A percentile compares a stretch with the other conserved stretches of the same genome.
phyloP scores from a whole-genome alignment of 2,329 filamentous ascomycete species.

The Lizonia empirigonia region DNA sequence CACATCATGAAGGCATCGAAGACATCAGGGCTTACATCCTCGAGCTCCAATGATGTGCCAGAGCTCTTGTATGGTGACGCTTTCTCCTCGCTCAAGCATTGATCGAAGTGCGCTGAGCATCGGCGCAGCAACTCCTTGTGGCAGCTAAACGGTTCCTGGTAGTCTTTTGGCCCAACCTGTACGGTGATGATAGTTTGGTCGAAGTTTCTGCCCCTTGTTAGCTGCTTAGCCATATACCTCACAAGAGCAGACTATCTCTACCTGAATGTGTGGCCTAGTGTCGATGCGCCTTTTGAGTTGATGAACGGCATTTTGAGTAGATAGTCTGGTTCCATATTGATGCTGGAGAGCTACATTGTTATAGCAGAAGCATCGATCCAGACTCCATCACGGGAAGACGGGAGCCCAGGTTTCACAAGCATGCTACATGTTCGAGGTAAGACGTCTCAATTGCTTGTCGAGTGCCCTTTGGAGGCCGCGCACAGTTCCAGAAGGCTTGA shows the following conservation, averaged over 20 bases:
- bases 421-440: conserved; percentile 17
- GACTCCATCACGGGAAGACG: conserved; percentile 6
- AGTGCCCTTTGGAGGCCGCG: background rate
- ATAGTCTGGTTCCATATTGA: conserved; percentile 40
- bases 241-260: too few species aligned
- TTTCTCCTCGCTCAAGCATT: conserved; percentile 36
- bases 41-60: conserved; percentile 36
- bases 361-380: background rate
- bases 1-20: conserved; percentile 48
- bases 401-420: conserved; percentile 38
- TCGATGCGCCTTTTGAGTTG: conserved; percentile 38
- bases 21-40: conserved; percentile 44
- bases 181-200: conserved; percentile 46
- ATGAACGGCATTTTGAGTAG: conserved; percentile 48
- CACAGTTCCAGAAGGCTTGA: conserved; percentile 13
- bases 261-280: conserved; percentile 45
- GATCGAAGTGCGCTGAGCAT: conserved; percentile 44
- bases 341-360: conserved; percentile 6
- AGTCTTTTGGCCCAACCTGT: conserved; percentile 40
- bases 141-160: conserved; percentile 43
- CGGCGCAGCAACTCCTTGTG: conserved; percentile 42
- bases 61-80: conserved; percentile 42
- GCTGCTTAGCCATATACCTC: background rate
- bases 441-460: conserved; percentile 13
- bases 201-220: conserved; percentile 39